These are phyloP conservation scores for Acanthamoeba divionensis DNA, from an alignment of 208 protist genomes.

Conservation along the genomic window DNA sequence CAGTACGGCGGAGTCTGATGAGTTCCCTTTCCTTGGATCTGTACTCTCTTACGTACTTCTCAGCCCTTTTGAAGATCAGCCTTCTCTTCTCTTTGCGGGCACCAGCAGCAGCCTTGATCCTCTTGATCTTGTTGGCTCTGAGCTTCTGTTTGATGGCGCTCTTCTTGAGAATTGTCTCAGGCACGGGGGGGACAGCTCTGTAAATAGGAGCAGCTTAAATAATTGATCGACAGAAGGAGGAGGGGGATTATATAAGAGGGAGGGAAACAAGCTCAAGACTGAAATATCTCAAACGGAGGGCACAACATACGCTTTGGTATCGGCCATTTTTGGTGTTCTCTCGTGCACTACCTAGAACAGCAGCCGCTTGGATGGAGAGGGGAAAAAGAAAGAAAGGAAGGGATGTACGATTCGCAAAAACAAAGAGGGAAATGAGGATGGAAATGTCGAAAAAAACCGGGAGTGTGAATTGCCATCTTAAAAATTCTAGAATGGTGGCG, in stretches of 20 bases:
- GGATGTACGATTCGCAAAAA: no score
- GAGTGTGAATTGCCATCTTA: no score
- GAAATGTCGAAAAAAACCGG: no score
- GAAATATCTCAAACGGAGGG: background rate
- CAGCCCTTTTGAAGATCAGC: conserved; percentile 85
- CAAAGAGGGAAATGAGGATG: no score
- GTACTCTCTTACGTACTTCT: conserved; percentile 95
- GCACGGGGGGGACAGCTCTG: conserved; percentile 9
- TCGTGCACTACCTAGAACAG: background rate
- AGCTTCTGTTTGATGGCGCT: background rate
- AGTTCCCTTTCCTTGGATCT: conserved; percentile 84
- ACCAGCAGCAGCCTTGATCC: background rate
- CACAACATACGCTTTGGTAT: background rate
- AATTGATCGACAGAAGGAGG: no score
- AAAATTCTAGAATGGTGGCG: no score
- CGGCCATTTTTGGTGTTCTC: background rate
- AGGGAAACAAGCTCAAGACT: background rate
- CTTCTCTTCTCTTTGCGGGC: conserved; percentile 60
- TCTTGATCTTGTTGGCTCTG: background rate
- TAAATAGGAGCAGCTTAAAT: no score
- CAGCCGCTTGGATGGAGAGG: background rate
- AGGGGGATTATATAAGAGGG: no score
- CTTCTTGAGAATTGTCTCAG: conserved; percentile 54
- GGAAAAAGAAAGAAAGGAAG: no score
- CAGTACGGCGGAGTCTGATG: conserved; percentile 86